Base-by-base conservation (phyloP, 768 basidiomycete species). In the Lactarius deliciosus region DNA sequence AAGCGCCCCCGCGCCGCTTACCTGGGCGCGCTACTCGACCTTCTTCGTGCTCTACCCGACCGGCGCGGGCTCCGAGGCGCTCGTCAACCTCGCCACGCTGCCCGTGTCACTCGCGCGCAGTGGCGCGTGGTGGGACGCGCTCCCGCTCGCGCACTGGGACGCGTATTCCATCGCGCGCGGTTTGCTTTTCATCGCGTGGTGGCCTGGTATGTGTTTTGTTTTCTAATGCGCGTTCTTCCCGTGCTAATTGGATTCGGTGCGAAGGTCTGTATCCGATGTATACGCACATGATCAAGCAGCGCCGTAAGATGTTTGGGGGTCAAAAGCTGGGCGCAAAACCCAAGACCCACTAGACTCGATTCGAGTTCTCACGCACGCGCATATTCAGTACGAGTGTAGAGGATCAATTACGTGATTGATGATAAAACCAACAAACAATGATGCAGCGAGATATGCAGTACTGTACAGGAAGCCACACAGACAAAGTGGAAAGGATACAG, bases 11-110 rank as follows among this genome's bases (percentile, higher is more conserved):
- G 68, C 65, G 2, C 38, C 76, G 18, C 83, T 92, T 53, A 78
- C 87, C 30, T 90, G 83, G 80, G 75, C 90, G 53, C 93, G 96
- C 63, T 99, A 98, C 82, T 91, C 94, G 22, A 85, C 93, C 9
- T 99, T 98, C 78, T 96, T 90, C 77, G 68, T 94, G 57, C 84
- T 98, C n/a, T 98, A 99, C 79, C 95, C 93, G 5, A 75, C 94
- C 28, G 97, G 97, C 55, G 96, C 97, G 1, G 83, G 85, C 7
- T 94, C 92, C 28, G 97, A 99, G 77, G 95, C 94, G 0, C 85
- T 89, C 74, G 82, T 96, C 64, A 89, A 88, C 73, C 88, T 87
- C 73, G 82, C 88, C 1, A 90, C 92, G 5, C 83, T 97, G 38
- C 90, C 91, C 18, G 6, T 66, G 9, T 69, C 69, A 34, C 79